Percentiles rank a stretch among this genome's conserved stretches.
Evolutionary conservation across 495 filamentous ascomycete species (phyloP).

Genomic region (Letharia columbiana): DNA sequence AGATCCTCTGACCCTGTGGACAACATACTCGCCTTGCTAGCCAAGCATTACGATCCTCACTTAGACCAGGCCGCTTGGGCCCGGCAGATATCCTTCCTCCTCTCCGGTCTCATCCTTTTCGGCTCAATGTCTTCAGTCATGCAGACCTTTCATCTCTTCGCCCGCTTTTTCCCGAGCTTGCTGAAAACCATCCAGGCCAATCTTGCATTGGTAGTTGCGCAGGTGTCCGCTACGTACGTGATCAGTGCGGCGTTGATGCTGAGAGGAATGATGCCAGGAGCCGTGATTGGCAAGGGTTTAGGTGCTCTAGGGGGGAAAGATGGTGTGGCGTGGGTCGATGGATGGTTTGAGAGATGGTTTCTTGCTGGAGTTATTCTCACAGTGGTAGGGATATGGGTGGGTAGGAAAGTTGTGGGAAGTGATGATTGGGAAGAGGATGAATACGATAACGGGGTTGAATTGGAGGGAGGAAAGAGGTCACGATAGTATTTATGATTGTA

Average conservation of each 20-base stretch:
- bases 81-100: slow-evolving; percentile 65
- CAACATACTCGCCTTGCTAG: slow-evolving; percentile 39
- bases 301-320: slow-evolving; percentile 64
- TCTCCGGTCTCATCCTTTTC: slow-evolving; percentile 68
- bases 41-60: slow-evolving; percentile 26
- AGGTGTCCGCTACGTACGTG: slow-evolving; percentile 72
- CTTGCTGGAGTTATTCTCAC: slow-evolving; percentile 53
- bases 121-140: slow-evolving; percentile 66
- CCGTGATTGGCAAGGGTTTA: slow-evolving; percentile 60
- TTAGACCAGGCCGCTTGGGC: slow-evolving; percentile 56
- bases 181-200: slow-evolving; percentile 54
- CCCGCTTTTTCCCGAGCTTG: slow-evolving; percentile 58
- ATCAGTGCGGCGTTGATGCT: slow-evolving; percentile 65
- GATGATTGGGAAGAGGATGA: slow-evolving; percentile 53
- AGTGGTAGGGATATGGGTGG: slow-evolving; percentile 57
- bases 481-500: background rate
- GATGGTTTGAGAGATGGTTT: slow-evolving; percentile 85
- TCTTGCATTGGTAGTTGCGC: slow-evolving; percentile 61
- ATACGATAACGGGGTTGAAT: slow-evolving; percentile 45
- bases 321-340: slow-evolving; percentile 55
- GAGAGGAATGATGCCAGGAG: slow-evolving; percentile 59
- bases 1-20: slow-evolving; percentile 30
- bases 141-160: slow-evolving; percentile 67
- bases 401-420: slow-evolving; percentile 45
- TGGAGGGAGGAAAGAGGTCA: slow-evolving; percentile 57